A percentile compares a stretch with the other conserved stretches of the same genome.
These are phyloP conservation scores for Aspergillus ustus DNA, from an alignment of 2,329 filamentous ascomycete genomes.

Conservation along the genomic window DNA sequence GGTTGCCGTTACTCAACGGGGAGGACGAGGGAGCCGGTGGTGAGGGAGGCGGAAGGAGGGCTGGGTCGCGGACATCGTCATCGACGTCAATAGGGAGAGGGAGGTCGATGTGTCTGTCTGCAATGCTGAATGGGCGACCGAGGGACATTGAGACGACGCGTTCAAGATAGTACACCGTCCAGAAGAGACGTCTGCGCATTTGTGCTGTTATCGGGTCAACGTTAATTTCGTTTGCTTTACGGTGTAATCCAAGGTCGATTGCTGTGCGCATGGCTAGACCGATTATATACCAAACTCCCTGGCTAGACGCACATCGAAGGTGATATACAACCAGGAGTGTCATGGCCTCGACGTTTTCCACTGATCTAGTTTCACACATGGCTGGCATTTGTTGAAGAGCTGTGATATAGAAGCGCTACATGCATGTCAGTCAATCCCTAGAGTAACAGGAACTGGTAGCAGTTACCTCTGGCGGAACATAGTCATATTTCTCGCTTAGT, in stretches of 20 bases:
- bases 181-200: conserved; percentile 55
- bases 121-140: conserved; percentile 56
- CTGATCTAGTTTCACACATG: conserved; percentile 54
- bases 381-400: conserved; percentile 56
- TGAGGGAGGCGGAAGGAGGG: conserved; percentile 33
- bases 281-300: conserved; percentile 60
- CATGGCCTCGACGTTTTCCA: conserved; percentile 60
- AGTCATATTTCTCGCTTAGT: conserved; percentile 52
- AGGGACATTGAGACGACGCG: conserved; percentile 56
- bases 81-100: conserved; percentile 52
- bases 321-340: conserved; percentile 57
- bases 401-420: conserved; percentile 54
- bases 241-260: conserved; percentile 58
- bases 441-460: background rate
- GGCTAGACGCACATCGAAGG: conserved; percentile 55
- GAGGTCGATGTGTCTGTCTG: conserved; percentile 58
- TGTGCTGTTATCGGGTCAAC: conserved; percentile 50
- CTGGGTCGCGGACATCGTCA: conserved; percentile 46
- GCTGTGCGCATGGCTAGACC: conserved; percentile 59
- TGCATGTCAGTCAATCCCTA: background rate
- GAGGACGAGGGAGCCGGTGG: conserved; percentile 25
- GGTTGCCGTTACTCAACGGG: background rate
- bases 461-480: conserved; percentile 49
- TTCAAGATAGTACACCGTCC: conserved; percentile 58
- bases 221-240: conserved; percentile 51